Percentiles rank a stretch among this genome's conserved stretches.
phyloP scores from a whole-genome alignment of 1,284 basidiomycete genomes.

The Ustilago curta region DNA sequence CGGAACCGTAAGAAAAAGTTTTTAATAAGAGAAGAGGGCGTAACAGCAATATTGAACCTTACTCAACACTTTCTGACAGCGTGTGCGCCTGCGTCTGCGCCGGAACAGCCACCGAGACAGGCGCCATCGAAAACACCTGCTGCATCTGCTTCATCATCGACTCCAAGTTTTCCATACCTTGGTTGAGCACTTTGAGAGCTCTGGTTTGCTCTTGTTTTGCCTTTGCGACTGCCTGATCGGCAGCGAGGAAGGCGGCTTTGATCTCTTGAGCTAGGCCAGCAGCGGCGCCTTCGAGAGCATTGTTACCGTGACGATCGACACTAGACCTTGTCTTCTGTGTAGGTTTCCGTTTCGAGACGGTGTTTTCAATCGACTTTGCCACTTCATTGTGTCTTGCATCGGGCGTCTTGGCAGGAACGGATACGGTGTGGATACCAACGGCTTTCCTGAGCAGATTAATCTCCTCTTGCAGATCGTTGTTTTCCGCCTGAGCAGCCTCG shows the following conservation, averaged over 20 bases:
- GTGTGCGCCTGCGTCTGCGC: too few species aligned
- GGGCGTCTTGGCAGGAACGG: too few species aligned
- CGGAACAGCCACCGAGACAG: not conserved
- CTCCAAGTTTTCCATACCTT: not conserved
- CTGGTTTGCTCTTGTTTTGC: not conserved
- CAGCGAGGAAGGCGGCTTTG: not conserved
- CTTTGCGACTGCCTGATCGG: not conserved
- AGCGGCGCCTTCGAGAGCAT: not conserved
- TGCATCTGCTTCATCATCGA: conserved; percentile 5
- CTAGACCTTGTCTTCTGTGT: not conserved
- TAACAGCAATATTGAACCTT: too few species aligned
- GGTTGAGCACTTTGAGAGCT: not conserved
- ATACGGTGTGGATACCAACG: too few species aligned
- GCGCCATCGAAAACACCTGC: not conserved
- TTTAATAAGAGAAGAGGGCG: too few species aligned
- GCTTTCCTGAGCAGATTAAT: not conserved
- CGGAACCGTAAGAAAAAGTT: too few species aligned
- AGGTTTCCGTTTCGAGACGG: not conserved
- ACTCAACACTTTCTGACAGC: too few species aligned
- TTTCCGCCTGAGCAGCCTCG: not conserved
- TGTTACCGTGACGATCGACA: not conserved
- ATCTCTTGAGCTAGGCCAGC: not conserved
- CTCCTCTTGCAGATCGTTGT: not conserved
- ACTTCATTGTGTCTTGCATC: not conserved
- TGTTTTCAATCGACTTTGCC: not conserved